A percentile compares a stretch with the other conserved stretches of the same genome.
phyloP scores from a whole-genome alignment of 106 monocot species.

The Acorus calamus region DNA sequence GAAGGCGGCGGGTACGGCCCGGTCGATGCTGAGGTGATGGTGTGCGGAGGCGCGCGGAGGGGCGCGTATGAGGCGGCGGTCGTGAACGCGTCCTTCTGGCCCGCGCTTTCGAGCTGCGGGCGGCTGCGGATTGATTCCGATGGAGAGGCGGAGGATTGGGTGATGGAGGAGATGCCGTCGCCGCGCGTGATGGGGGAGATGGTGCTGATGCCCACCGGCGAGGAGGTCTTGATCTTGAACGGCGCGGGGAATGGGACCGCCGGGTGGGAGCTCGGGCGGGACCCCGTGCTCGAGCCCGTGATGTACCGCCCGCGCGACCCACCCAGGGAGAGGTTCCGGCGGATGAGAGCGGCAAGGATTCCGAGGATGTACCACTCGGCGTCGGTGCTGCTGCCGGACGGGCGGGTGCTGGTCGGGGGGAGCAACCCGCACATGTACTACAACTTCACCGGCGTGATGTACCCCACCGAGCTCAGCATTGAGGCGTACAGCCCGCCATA shows the following conservation, averaged over 20 bases:
- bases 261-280: constrained; percentile 50
- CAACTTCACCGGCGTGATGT: constrained; percentile 36
- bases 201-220: constrained; percentile 54
- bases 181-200: constrained; percentile 53
- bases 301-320: constrained; percentile 28
- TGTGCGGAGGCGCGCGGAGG: constrained; percentile 50
- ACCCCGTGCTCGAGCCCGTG: constrained; percentile 39
- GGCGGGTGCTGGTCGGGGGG: constrained; percentile 51
- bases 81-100: constrained; percentile 15
- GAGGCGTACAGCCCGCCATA: constrained; percentile 66
- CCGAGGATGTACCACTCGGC: constrained; percentile 63
- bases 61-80: constrained; percentile 15
- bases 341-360: constrained; percentile 12
- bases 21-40: constrained; percentile 30
- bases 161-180: constrained; percentile 50
- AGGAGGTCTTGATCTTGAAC: constrained; percentile 43
- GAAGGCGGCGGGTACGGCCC: not conserved
- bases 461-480: constrained; percentile 58
- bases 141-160: constrained; percentile 18
- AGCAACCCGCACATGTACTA: constrained; percentile 64
- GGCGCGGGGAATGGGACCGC: constrained; percentile 57
- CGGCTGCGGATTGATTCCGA: constrained; percentile 22
- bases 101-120: constrained; percentile 38
- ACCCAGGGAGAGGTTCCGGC: constrained; percentile 20
- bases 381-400: constrained; percentile 28